Base-by-base conservation (phyloP, 495 filamentous ascomycete species). In the Tuber indicum region DNA sequence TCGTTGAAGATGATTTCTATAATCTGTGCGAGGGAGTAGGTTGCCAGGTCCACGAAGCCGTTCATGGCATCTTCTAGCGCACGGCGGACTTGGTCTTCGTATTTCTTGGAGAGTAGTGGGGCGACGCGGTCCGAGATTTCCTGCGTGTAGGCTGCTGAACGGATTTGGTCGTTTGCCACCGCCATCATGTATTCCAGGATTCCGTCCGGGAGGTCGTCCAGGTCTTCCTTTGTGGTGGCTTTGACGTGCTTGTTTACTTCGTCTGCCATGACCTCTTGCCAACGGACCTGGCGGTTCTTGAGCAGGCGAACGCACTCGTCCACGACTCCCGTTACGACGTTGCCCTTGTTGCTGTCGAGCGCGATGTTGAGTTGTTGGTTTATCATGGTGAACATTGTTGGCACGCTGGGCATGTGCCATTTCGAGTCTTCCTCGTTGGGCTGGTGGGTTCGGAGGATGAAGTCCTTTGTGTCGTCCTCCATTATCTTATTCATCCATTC, bases 121-220 rank as follows among this genome's bases (percentile, higher is more conserved):
- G 90, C 90, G 82, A 96, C 90, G 75, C 89, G 89, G 84, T 98
- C 96, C 83, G 97, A 94, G 82, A 98, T 98, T 36, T 82, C 77
- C 26, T 83, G 79, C 23, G 81, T 78, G 49, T 84, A 84, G n/a
- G 76, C 78, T 42, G 82, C 82, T 85, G 93, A 97, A 74, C 93
- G 93, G 80, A 99, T 98, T 84, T 99, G 96, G 85, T 99, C 96
- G 85, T 98, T 99, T 76, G 96, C 96, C 72, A 96, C 92, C n/a
- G 95, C 94, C 39, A 98, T 89, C 69, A 98, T 89, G 92, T 94
- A 98, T 77, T 98, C 96, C 39, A 90, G 81, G 69, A 84, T 83
- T 70, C 82, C 82, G 32, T 84, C 82, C 16, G 82, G 79, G n/a
- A 83, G 76, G n/a, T 84, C 80, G 21, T 84, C 82, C 12, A 80